A percentile compares a stretch with the other conserved stretches of the same genome.
These are phyloP conservation scores for Eurotiales sp. DNA, from an alignment of 2,329 filamentous ascomycete species.

Conservation along the genomic window DNA sequence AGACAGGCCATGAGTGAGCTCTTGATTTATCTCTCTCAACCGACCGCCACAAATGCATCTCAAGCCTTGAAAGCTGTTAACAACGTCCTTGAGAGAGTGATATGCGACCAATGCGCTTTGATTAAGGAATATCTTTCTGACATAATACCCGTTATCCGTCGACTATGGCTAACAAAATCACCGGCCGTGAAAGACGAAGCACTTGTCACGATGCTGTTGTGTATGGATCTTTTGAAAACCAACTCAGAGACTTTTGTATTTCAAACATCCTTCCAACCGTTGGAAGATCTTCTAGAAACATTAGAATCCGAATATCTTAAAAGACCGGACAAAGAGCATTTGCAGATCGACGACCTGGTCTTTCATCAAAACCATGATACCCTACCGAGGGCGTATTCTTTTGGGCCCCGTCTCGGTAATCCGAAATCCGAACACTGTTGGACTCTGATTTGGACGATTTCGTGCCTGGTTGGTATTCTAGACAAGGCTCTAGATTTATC, in stretches of 20 bases:
- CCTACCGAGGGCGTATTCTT: conserved; percentile 35
- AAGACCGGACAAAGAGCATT: conserved; percentile 64
- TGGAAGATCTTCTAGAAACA: conserved; percentile 66
- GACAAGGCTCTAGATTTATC: conserved; percentile 22
- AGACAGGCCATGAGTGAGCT: conserved; percentile 55
- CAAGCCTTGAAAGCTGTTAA: conserved; percentile 75
- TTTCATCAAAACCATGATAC: conserved; percentile 42
- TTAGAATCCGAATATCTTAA: conserved; percentile 76
- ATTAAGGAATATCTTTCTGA: conserved; percentile 58
- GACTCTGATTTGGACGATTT: conserved; percentile 38
- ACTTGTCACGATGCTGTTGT: conserved; percentile 65
- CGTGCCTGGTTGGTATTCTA: conserved; percentile 37
- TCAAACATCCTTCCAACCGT: conserved; percentile 37
- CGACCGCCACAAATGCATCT: conserved; percentile 58
- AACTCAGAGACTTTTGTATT: conserved; percentile 31
- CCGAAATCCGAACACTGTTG: conserved; percentile 37
- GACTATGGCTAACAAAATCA: conserved; percentile 73
- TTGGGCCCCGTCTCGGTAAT: conserved; percentile 35
- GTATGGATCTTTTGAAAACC: conserved; percentile 57
- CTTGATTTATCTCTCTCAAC: conserved; percentile 59
- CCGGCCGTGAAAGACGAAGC: conserved; percentile 70
- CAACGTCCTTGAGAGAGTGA: conserved; percentile 59
- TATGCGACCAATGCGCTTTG: conserved; percentile 65
- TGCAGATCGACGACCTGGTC: conserved; percentile 73
- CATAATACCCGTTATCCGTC: conserved; percentile 66